These are phyloP conservation scores for Yamadazyma membranifaciens DNA, from an alignment of 1,139 yeast genomes.

Conservation along the genomic window DNA sequence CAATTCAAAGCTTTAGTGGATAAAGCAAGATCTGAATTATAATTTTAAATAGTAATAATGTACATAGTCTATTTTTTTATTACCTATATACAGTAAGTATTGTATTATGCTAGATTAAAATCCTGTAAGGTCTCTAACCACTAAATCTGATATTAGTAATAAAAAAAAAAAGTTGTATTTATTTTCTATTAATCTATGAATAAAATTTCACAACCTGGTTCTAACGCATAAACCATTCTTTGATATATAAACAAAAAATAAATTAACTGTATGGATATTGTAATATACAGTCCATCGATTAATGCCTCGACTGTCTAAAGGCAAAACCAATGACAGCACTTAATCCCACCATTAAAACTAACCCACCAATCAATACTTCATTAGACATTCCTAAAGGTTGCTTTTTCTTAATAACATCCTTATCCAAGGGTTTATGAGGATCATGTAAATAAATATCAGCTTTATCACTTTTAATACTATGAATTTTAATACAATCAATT, in stretches of 20 bases:
- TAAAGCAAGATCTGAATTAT: slow-evolving; percentile 25
- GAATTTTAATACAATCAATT: slow-evolving; percentile 63
- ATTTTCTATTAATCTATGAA: background rate
- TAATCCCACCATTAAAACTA: slow-evolving; percentile 60
- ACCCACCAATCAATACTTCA: slow-evolving; percentile 62
- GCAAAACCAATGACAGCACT: slow-evolving; percentile 55
- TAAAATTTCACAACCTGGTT: background rate
- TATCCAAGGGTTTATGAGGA: slow-evolving; percentile 49
- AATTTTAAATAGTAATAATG: slow-evolving; percentile 9
- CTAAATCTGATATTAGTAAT: no score
- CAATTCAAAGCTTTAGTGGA: slow-evolving; percentile 29
- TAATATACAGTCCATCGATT: no score
- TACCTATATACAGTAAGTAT: no score
- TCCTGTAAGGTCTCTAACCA: no score
- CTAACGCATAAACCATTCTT: no score
- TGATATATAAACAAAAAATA: background rate
- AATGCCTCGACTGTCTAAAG: slow-evolving; percentile 22
- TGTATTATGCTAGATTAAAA: no score
- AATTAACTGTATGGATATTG: no score
- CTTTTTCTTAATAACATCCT: slow-evolving; percentile 20
- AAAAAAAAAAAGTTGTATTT: no score
- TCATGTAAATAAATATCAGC: slow-evolving; percentile 75
- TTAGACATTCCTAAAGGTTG: slow-evolving; percentile 51
- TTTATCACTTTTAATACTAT: slow-evolving; percentile 52
- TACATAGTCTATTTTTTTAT: no score